Evolutionary conservation across 768 basidiomycete species (phyloP).

Genomic region (Agaricus blazei): DNA sequence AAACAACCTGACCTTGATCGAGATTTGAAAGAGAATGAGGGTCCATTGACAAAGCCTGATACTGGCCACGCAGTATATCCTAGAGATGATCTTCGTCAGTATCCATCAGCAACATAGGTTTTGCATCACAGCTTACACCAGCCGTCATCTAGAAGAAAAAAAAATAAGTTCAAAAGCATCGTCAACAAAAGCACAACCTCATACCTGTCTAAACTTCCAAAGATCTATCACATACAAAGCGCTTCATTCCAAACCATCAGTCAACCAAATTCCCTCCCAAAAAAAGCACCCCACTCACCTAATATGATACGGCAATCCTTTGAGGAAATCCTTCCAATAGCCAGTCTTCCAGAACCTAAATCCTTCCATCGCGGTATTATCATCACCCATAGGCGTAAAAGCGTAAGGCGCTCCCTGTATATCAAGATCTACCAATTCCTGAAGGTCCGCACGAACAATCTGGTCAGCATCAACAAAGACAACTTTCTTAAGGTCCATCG

Average conservation of each 20-base stretch:
- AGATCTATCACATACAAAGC: constrained; percentile 96
- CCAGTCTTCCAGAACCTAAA: constrained; percentile 99
- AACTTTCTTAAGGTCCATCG: constrained; percentile 98
- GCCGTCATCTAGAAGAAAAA: constrained; percentile 35
- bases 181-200: background rate
- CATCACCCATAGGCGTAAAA: constrained; percentile 97
- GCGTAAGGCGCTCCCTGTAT: constrained; percentile 92
- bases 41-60: constrained; percentile 91
- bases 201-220: constrained; percentile 86
- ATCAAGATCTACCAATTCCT: constrained; percentile 91
- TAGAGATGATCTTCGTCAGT: constrained; percentile 15
- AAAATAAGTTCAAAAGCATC: constrained; percentile 12
- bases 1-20: constrained; percentile 66
- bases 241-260: constrained; percentile 31
- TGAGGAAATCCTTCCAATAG: constrained; percentile 87
- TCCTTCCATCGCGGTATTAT: constrained; percentile 92
- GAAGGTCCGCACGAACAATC: constrained; percentile 93
- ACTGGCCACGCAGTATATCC: constrained; percentile 89
- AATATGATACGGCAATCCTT: constrained; percentile 89
- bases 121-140: constrained; percentile 32
- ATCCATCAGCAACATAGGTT: background rate
- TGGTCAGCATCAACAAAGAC: constrained; percentile 99
- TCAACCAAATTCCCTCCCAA: background rate
- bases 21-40: constrained; percentile 92
- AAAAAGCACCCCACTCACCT: constrained; percentile 46